Conservation (phyloP, 2,329 filamentous ascomycete genomes). For the Cryphonectria nitschkei region DNA sequence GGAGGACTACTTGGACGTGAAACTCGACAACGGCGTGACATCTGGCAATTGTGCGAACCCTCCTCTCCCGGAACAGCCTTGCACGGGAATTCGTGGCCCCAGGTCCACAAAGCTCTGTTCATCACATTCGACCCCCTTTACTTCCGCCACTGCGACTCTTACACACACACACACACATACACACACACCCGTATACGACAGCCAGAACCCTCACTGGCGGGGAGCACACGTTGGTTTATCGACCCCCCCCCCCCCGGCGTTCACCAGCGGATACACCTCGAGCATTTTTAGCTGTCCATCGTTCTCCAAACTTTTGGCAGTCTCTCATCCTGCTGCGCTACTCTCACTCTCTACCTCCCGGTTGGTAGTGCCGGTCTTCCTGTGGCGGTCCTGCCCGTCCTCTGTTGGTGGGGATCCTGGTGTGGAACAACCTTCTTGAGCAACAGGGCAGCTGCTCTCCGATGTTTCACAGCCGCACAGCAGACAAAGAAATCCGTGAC, state of each 20-base stretch:
- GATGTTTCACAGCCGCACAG: constrained; percentile 40
- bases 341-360: constrained; percentile 8
- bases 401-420: constrained; percentile 16
- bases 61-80: neutral
- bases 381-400: neutral
- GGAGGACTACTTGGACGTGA: constrained; percentile 13
- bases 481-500: constrained; percentile 39
- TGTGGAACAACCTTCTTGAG: constrained; percentile 23
- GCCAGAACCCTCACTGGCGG: neutral
- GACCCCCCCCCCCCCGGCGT: neutral
- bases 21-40: neutral
- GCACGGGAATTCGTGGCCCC: neutral
- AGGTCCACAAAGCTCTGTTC: constrained; percentile 4
- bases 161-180: no score
- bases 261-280: neutral
- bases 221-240: neutral
- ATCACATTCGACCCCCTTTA: neutral
- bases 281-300: neutral
- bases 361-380: neutral
- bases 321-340: neutral
- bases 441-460: constrained; percentile 35
- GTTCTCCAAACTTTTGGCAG: neutral
- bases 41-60: neutral
- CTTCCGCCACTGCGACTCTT: neutral
- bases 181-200: neutral